These are phyloP conservation scores for Phytophthora kernoviae DNA, from an alignment of 352 stramenopile genomes.

Conservation along the genomic window DNA sequence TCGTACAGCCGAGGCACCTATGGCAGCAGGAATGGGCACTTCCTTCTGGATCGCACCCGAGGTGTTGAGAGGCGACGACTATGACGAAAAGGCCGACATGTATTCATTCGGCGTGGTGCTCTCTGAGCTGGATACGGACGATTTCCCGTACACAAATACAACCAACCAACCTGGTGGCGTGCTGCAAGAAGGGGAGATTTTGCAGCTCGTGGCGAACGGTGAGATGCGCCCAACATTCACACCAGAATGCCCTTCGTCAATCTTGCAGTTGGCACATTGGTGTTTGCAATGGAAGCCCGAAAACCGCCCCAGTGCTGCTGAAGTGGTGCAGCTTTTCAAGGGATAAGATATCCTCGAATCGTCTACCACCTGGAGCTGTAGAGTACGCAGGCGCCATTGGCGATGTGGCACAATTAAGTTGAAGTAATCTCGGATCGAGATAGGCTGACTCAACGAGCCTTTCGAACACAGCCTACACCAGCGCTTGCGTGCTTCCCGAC, in stretches of 20 bases:
- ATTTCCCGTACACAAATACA: slow-evolving; percentile 43
- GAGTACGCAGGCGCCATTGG: no score
- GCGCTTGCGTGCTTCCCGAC: slow-evolving; percentile 1
- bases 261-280: slow-evolving; percentile 34
- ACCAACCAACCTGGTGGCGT: slow-evolving; percentile 18
- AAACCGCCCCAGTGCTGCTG: slow-evolving; percentile 30
- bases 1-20: slow-evolving; percentile 23
- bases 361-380: slow-evolving; percentile 6
- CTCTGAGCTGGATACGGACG: slow-evolving; percentile 48
- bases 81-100: slow-evolving; percentile 44
- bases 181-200: slow-evolving; percentile 37
- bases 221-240: slow-evolving; percentile 39
- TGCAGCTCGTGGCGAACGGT: slow-evolving; percentile 35
- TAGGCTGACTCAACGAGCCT: background rate
- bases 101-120: slow-evolving; percentile 51
- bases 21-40: slow-evolving; percentile 42
- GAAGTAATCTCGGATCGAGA: background rate
- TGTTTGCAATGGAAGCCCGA: slow-evolving; percentile 36
- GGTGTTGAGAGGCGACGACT: slow-evolving; percentile 33
- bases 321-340: slow-evolving; percentile 30
- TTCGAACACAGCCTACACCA: background rate
- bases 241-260: slow-evolving; percentile 24
- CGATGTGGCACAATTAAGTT: slow-evolving; percentile 16
- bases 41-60: slow-evolving; percentile 47
- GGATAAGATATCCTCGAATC: slow-evolving; percentile 9